These are phyloP conservation scores for Leccinellum rugosiceps DNA, from an alignment of 768 basidiomycete genomes.

Conservation along the genomic window DNA sequence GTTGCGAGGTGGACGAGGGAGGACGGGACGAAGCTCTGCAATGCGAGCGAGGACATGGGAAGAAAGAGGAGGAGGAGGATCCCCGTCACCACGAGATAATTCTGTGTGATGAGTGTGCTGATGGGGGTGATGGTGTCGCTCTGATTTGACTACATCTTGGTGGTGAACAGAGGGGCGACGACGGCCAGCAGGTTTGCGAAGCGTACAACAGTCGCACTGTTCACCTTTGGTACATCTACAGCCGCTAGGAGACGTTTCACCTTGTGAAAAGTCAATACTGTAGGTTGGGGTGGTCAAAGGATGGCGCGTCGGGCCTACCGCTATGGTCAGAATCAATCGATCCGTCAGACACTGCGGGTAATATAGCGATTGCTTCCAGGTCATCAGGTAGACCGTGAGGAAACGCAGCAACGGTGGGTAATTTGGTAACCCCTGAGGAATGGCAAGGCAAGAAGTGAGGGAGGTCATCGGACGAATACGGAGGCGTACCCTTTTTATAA, in stretches of 20 bases:
- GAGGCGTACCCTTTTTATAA: constrained; percentile 63
- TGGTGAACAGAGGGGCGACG: constrained; percentile 30
- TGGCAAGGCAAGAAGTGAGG: constrained; percentile 26
- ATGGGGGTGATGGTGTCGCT: constrained; percentile 17
- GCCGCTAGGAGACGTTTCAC: constrained; percentile 41
- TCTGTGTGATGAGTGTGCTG: constrained; percentile 20
- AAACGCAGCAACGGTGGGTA: constrained; percentile 72
- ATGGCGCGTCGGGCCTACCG: constrained; percentile 56
- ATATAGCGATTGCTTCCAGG: constrained; percentile 50
- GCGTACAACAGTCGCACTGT: constrained; percentile 57
- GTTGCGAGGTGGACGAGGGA: constrained; percentile 52
- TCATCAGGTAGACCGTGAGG: constrained; percentile 72
- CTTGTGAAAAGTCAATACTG: constrained; percentile 46
- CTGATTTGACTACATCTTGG: constrained; percentile 29
- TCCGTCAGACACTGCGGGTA: constrained; percentile 43
- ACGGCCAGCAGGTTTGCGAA: constrained; percentile 41
- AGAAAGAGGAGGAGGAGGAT: constrained; percentile 29
- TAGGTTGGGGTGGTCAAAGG: constrained; percentile 35
- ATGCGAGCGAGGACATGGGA: constrained; percentile 58
- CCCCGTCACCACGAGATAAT: constrained; percentile 3
- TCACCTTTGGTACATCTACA: constrained; percentile 48
- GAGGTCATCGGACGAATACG: neutral
- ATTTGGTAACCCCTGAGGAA: constrained; percentile 50
- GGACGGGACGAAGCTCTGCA: constrained; percentile 64
- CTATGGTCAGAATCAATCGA: constrained; percentile 61